phyloP scores from a whole-genome alignment of 352 stramenopile genomes.

The Globisporangium nunn region DNA sequence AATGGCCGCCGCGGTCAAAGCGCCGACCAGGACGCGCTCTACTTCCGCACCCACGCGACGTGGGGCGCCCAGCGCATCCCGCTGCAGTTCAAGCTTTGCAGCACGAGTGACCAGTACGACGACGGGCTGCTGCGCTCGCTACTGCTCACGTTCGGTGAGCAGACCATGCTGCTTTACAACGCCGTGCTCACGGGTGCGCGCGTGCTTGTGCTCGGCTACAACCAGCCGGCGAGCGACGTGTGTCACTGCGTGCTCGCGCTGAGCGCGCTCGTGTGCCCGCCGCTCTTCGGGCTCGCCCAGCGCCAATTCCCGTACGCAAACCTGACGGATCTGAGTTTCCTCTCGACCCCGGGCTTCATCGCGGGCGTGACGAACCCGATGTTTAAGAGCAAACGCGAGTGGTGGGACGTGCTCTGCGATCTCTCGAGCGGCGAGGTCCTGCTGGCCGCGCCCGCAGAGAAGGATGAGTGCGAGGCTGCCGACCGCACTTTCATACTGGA shows the following conservation, averaged over 20 bases:
- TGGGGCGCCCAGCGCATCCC: slow-evolving; percentile 63
- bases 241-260: slow-evolving; percentile 85
- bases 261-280: slow-evolving; percentile 77
- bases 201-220: slow-evolving; percentile 80
- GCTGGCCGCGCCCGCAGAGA: slow-evolving; percentile 45
- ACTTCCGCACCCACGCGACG: slow-evolving; percentile 41
- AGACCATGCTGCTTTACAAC: slow-evolving; percentile 85
- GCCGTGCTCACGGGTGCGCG: slow-evolving; percentile 72
- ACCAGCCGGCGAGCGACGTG: slow-evolving; percentile 70
- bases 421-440: slow-evolving; percentile 77
- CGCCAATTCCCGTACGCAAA: slow-evolving; percentile 87
- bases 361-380: slow-evolving; percentile 89
- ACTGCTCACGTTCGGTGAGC: slow-evolving; percentile 73
- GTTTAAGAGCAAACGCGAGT: slow-evolving; percentile 88
- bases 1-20: slow-evolving; percentile 26
- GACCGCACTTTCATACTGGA: slow-evolving; percentile 74
- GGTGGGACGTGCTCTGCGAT: slow-evolving; percentile 89
- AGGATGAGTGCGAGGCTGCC: slow-evolving; percentile 63
- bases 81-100: slow-evolving; percentile 77
- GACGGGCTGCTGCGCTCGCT: slow-evolving; percentile 63
- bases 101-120: slow-evolving; percentile 80
- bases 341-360: slow-evolving; percentile 80
- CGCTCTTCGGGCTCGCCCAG: slow-evolving; percentile 69
- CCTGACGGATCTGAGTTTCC: slow-evolving; percentile 83
- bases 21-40: slow-evolving; percentile 48